phyloP scores from a whole-genome alignment of 2,329 filamentous ascomycete genomes.

The Pseudogymnoascus sp. region DNA sequence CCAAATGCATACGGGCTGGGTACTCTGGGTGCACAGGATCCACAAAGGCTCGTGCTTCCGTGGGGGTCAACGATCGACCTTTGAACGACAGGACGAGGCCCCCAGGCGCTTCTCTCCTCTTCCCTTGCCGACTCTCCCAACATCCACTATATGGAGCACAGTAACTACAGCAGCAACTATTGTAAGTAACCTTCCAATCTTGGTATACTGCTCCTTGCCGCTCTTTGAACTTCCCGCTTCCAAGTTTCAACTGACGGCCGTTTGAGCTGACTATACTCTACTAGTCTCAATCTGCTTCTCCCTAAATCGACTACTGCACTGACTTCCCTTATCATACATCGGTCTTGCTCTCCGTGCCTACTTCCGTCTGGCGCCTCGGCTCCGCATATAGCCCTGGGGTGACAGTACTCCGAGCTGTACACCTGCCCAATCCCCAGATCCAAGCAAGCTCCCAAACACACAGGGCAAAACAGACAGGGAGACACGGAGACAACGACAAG shows the following conservation, averaged over 20 bases:
- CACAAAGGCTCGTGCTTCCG: slow-evolving; percentile 1
- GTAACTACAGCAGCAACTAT: not conserved
- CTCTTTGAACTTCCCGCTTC: not conserved
- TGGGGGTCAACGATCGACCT: slow-evolving; percentile 2
- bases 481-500: not conserved
- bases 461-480: not conserved
- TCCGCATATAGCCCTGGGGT: not conserved
- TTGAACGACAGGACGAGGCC: not conserved
- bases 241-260: not conserved
- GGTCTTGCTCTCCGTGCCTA: not conserved
- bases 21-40: not conserved
- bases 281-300: not conserved
- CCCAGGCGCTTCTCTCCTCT: not conserved
- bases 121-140: not conserved
- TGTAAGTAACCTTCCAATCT: not conserved
- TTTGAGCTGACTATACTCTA: not conserved
- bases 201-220: not conserved
- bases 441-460: not conserved
- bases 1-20: not conserved
- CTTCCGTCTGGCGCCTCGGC: not conserved
- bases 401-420: not conserved
- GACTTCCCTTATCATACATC: not conserved
- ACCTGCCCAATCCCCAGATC: slow-evolving; percentile 2
- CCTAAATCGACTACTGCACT: not conserved
- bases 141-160: not conserved